These are phyloP conservation scores for Talaromyces proteolyticus DNA, from an alignment of 495 filamentous ascomycete genomes.

Conservation along the genomic window DNA sequence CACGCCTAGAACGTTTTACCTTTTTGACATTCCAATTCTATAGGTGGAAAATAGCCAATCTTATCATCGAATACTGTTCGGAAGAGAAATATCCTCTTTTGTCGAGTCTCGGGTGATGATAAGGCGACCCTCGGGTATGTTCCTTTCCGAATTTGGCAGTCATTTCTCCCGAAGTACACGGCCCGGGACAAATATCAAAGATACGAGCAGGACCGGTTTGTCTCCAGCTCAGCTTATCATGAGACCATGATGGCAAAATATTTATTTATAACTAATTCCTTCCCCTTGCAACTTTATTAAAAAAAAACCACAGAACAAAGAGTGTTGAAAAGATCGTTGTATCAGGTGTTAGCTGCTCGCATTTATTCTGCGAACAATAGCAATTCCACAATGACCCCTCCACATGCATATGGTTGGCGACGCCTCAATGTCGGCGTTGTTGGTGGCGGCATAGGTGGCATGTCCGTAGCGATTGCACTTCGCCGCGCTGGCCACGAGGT, in stretches of 20 bases:
- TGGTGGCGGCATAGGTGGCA: conserved; percentile 65
- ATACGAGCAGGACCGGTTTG: neutral
- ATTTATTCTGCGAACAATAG: neutral
- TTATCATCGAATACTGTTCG: too few relatives aligned
- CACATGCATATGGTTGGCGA: conserved; percentile 17
- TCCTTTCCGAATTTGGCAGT: neutral
- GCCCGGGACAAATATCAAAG: neutral
- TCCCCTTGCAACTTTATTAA: too few relatives aligned
- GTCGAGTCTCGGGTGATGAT: neutral
- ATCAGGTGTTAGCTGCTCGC: too few relatives aligned
- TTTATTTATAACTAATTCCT: too few relatives aligned
- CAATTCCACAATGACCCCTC: neutral
- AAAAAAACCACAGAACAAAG: too few relatives aligned
- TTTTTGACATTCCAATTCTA: too few relatives aligned
- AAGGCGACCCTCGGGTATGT: neutral
- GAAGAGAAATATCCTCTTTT: too few relatives aligned
- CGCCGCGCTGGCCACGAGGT: conserved; percentile 61
- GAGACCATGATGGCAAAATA: too few relatives aligned
- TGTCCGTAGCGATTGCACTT: conserved; percentile 57
- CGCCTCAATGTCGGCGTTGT: conserved; percentile 48
- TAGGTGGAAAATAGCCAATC: too few relatives aligned
- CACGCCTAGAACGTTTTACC: too few relatives aligned
- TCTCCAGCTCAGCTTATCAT: too few relatives aligned
- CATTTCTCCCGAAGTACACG: neutral
- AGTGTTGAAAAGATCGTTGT: too few relatives aligned